Evolutionary conservation across 345 rosid species (phyloP).

Genomic region (Hibiscus mutabilis): DNA sequence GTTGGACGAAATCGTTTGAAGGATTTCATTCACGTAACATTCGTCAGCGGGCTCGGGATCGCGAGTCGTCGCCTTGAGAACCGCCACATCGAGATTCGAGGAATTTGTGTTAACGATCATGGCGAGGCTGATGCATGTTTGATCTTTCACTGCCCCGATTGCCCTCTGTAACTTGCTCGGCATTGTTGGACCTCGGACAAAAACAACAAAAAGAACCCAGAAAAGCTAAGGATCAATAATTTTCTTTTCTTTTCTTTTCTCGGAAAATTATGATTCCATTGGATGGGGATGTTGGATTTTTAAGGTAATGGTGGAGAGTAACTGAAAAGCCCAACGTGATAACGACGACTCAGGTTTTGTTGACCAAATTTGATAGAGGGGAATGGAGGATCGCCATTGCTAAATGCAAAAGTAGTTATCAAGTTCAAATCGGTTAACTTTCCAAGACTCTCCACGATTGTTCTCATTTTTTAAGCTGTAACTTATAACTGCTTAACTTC

Average conservation of each 20-base stretch:
- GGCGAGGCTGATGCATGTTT: constrained; percentile 87
- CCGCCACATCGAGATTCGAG: constrained; percentile 51
- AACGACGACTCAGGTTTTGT: no score
- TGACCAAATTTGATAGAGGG: no score
- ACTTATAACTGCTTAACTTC: not conserved
- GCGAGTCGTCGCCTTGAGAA: constrained; percentile 75
- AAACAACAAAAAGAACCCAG: not conserved
- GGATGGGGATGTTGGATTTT: not conserved
- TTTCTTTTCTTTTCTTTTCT: not conserved
- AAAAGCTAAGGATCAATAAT: not conserved
- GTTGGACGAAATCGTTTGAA: constrained; percentile 42
- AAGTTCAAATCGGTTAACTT: not conserved
- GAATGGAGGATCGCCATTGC: no score
- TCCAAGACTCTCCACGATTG: not conserved
- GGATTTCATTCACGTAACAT: constrained; percentile 46
- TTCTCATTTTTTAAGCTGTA: not conserved
- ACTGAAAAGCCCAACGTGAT: not conserved
- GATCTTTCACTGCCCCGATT: constrained; percentile 78
- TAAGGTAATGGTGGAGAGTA: not conserved
- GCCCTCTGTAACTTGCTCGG: constrained; percentile 85
- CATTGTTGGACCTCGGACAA: constrained; percentile 21
- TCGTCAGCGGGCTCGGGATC: constrained; percentile 66
- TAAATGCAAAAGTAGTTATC: not conserved
- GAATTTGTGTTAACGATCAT: constrained; percentile 54
- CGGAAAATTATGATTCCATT: not conserved